These are phyloP conservation scores for Trichoderma sp. DNA, from an alignment of 2,329 filamentous ascomycete species.

Conservation along the genomic window DNA sequence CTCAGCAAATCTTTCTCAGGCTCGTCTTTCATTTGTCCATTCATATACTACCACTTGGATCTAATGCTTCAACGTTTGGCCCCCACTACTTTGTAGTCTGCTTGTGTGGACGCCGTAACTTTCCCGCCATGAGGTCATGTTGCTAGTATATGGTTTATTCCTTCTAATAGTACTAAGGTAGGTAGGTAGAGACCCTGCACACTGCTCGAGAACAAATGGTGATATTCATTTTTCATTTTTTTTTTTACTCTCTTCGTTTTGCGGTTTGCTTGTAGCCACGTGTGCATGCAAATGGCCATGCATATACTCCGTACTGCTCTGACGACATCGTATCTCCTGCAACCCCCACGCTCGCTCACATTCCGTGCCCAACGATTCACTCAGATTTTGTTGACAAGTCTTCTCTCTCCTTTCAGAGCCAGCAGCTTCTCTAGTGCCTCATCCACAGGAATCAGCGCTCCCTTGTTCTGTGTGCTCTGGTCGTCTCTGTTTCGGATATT, in stretches of 20 bases:
- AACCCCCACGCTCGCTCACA: neutral
- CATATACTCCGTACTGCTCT: neutral
- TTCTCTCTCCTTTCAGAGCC: conserved; percentile 49
- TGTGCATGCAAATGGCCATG: conserved; percentile 8
- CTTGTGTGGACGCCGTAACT: neutral
- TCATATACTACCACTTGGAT: neutral
- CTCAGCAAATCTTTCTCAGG: neutral
- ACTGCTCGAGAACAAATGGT: neutral
- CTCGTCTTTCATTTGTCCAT: conserved; percentile 3
- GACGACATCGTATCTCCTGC: neutral
- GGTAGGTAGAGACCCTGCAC: neutral
- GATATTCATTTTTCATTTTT: neutral
- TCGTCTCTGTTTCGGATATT: conserved; percentile 64
- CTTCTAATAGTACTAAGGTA: neutral
- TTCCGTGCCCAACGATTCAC: neutral
- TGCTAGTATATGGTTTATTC: neutral
- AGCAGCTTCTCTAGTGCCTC: conserved; percentile 56
- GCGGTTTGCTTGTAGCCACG: conserved; percentile 3
- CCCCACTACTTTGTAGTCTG: neutral
- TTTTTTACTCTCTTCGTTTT: neutral
- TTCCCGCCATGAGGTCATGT: neutral
- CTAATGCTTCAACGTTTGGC: neutral
- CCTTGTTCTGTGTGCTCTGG: conserved; percentile 58
- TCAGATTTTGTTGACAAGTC: conserved; percentile 37
- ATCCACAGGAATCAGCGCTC: conserved; percentile 55